Evolutionary conservation across 2,329 filamentous ascomycete genomes (phyloP), one percentile per base, ranked within the genome.

Genomic region (Juglanconis sp.): DNA sequence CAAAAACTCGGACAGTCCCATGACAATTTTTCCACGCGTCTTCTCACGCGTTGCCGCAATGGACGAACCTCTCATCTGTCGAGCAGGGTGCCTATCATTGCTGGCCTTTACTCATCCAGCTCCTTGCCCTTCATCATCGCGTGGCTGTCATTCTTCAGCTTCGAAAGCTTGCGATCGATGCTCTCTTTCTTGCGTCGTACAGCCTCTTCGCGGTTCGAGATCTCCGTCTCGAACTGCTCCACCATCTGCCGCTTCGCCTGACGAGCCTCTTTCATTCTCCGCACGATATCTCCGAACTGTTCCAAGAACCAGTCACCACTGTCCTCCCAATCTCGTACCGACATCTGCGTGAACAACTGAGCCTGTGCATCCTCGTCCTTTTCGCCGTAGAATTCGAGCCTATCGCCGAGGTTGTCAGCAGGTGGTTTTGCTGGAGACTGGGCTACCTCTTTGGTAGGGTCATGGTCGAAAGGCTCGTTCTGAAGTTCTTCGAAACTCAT

Each of bases 231-330:
- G 61, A 84, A 86, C 32, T 72, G 70, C 35, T 77, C 73, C 35
- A 85, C 76, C 61, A 80, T 72, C 46, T 73, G 70, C 53, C 84
- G 77, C 71, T 84, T 85, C 13, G 71, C 72, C 60, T 76, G 76
- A 9, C 84, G 77, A 24, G 79, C 76, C 54, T 78, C 74, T 61
- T 76, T 78, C 63, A 86, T 69, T 56, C 72, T 74, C 62, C 76
- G 71, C 69, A 85, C 77, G 47, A 86, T 71, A 3, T 73, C 73
- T 7, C 77, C 72, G 63, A 87, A 86, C 63, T 79, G 80, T 48
- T 78, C 77, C 30, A 84, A 72, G 59, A 87, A 84, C 84, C 84
- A 87, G 64, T 86, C 82, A 5, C 84, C 84, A 1, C 82, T 78
- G 13, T 78, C 74, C 65, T 87, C 83, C 84, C 84, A 87, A 56